Conservation (phyloP, 495 filamentous ascomycete genomes). For the Daldinia caldariorum region DNA sequence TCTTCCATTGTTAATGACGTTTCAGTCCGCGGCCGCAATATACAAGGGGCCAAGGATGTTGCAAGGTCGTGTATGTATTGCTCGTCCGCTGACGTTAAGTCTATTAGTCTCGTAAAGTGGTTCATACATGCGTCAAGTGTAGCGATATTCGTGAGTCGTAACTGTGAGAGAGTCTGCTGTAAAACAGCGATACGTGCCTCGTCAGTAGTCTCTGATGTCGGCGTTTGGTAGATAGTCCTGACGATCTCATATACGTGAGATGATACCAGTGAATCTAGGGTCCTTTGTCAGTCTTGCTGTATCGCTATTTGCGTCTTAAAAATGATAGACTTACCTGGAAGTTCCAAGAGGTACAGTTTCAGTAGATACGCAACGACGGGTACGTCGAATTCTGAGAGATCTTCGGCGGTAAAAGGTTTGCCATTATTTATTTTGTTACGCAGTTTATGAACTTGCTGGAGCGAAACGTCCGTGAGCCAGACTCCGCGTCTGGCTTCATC, state of each 20-base stretch:
- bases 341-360: constrained; percentile 94
- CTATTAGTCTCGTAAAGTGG: constrained; percentile 96
- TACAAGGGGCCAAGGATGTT: constrained; percentile 80
- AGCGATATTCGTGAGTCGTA: constrained; percentile 96
- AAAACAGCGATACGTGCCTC: constrained; percentile 85
- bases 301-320: neutral
- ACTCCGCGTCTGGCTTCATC: constrained; percentile 92
- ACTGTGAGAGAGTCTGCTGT: constrained; percentile 92
- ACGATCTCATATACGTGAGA: constrained; percentile 99
- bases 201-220: constrained; percentile 74
- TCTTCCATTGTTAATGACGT: constrained; percentile 94
- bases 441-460: constrained; percentile 85
- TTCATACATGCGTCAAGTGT: constrained; percentile 98
- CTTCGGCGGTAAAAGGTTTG: constrained; percentile 78
- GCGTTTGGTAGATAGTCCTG: constrained; percentile 92
- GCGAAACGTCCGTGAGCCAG: constrained; percentile 92
- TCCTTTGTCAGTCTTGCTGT: constrained; percentile 35
- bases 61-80: constrained; percentile 81
- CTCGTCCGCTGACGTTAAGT: constrained; percentile 95
- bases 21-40: constrained; percentile 86
- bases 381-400: constrained; percentile 87
- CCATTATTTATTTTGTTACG: constrained; percentile 86
- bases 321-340: constrained; percentile 75
- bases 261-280: constrained; percentile 90
- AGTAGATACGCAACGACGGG: constrained; percentile 92